Conservation (phyloP, 2,329 filamentous ascomycete genomes). For the Aotearoamyces nothofagi region DNA sequence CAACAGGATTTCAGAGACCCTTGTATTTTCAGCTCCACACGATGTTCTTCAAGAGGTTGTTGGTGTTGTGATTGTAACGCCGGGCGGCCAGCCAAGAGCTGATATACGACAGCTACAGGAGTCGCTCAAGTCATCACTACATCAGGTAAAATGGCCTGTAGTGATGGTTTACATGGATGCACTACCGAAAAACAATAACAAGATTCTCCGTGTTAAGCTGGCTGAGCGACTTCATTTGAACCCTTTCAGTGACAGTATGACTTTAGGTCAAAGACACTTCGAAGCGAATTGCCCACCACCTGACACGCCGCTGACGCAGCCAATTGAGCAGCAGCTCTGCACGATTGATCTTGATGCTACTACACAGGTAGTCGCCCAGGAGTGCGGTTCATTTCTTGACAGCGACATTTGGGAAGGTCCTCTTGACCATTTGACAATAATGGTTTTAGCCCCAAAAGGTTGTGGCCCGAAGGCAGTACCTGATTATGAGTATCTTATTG, state of each 20-base stretch:
- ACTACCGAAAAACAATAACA: slow-evolving; percentile 39
- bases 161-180: slow-evolving; percentile 38
- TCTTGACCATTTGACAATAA: neutral
- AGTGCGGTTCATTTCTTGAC: neutral
- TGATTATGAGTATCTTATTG: neutral
- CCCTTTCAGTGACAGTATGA: slow-evolving; percentile 27
- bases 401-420: neutral
- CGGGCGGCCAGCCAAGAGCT: slow-evolving; percentile 24
- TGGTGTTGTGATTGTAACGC: slow-evolving; percentile 34
- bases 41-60: slow-evolving; percentile 40
- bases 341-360: slow-evolving; percentile 18
- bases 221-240: slow-evolving; percentile 30
- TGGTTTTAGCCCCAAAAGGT: slow-evolving; percentile 1
- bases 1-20: slow-evolving; percentile 29
- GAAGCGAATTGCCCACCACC: slow-evolving; percentile 31
- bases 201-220: slow-evolving; percentile 37
- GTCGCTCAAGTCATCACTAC: slow-evolving; percentile 29
- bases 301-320: slow-evolving; percentile 28
- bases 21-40: slow-evolving; percentile 37
- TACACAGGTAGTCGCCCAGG: slow-evolving; percentile 1
- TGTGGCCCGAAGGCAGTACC: neutral
- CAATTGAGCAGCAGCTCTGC: slow-evolving; percentile 24
- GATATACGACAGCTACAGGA: slow-evolving; percentile 32
- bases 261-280: slow-evolving; percentile 30
- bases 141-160: slow-evolving; percentile 35